phyloP scores from a whole-genome alignment of 805 yeast species.

The Danielia reshetovae region DNA sequence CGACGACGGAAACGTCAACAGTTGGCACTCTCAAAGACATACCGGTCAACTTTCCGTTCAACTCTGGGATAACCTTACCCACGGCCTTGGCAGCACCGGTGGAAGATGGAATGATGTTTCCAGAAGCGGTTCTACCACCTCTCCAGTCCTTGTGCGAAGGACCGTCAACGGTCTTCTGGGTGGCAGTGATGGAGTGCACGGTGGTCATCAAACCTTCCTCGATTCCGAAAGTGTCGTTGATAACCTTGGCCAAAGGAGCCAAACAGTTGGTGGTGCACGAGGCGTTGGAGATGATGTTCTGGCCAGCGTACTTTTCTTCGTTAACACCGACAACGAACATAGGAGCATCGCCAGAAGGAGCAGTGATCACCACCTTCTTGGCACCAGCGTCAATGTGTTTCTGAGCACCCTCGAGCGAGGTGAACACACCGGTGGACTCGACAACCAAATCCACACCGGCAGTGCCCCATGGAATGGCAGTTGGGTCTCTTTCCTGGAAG shows the following conservation, averaged over 20 bases:
- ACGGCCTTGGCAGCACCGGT: slow-evolving; percentile 38
- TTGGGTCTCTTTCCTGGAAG: slow-evolving; percentile 34
- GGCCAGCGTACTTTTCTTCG: slow-evolving; percentile 31
- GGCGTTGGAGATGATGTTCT: slow-evolving; percentile 31
- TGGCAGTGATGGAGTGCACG: slow-evolving; percentile 35
- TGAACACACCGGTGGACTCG: slow-evolving; percentile 36
- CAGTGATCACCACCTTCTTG: slow-evolving; percentile 33
- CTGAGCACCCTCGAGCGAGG: slow-evolving; percentile 32
- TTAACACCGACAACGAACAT: slow-evolving; percentile 36
- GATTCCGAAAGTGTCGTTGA: slow-evolving; percentile 32
- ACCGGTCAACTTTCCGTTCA: slow-evolving; percentile 36
- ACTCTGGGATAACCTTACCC: slow-evolving; percentile 35
- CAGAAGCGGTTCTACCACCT: slow-evolving; percentile 37
- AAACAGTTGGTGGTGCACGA: slow-evolving; percentile 37
- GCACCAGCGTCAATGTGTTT: slow-evolving; percentile 36
- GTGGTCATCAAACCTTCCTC: slow-evolving; percentile 37
- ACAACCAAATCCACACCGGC: slow-evolving; percentile 29
- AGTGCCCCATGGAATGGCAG: slow-evolving; percentile 32
- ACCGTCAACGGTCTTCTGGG: slow-evolving; percentile 36
- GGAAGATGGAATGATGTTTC: slow-evolving; percentile 34
- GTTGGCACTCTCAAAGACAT: slow-evolving; percentile 36
- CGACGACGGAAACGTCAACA: slow-evolving; percentile 33
- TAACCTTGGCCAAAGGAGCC: slow-evolving; percentile 36
- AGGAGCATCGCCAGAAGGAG: slow-evolving; percentile 34
- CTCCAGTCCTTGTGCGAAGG: slow-evolving; percentile 39